phyloP scores from a whole-genome alignment of 1,284 basidiomycete species.

The Trametes versicolor region DNA sequence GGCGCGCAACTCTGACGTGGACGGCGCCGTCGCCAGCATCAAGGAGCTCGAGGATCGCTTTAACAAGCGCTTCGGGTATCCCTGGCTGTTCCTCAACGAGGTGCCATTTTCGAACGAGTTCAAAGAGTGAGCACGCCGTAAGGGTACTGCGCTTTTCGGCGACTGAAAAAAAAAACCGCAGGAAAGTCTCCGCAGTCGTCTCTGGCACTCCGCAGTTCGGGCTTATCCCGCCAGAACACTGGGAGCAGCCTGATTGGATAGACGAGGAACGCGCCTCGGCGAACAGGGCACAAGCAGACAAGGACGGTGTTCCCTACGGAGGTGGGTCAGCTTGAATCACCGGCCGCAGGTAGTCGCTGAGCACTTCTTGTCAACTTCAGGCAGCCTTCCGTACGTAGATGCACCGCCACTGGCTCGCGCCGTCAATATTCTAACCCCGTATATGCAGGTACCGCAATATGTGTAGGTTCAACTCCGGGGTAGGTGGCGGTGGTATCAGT shows the following conservation, averaged over 20 bases:
- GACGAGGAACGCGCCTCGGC: slow-evolving; percentile 80
- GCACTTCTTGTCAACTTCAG: neutral
- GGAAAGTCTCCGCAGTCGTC: slow-evolving; percentile 52
- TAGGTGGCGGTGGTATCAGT: slow-evolving; percentile 40
- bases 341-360: too few species aligned
- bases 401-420: neutral
- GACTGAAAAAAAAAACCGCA: slow-evolving; percentile 31
- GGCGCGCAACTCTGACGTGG: slow-evolving; percentile 74
- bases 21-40: slow-evolving; percentile 64
- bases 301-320: slow-evolving; percentile 76
- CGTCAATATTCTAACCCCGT: neutral
- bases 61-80: slow-evolving; percentile 72
- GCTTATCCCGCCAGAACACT: slow-evolving; percentile 65
- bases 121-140: slow-evolving; percentile 53
- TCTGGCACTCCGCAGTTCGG: slow-evolving; percentile 54
- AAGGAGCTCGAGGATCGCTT: slow-evolving; percentile 69
- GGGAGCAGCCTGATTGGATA: slow-evolving; percentile 89
- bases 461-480: slow-evolving; percentile 73
- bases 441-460: slow-evolving; percentile 51
- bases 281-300: slow-evolving; percentile 76
- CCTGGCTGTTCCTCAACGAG: slow-evolving; percentile 84
- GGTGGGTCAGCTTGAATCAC: neutral
- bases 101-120: slow-evolving; percentile 79
- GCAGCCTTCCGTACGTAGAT: slow-evolving; percentile 6
- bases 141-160: too few species aligned